A percentile compares a stretch with the other conserved stretches of the same genome.
These are phyloP conservation scores for Fonsecaea monophora DNA, from an alignment of 2,329 filamentous ascomycete genomes.

Conservation along the genomic window DNA sequence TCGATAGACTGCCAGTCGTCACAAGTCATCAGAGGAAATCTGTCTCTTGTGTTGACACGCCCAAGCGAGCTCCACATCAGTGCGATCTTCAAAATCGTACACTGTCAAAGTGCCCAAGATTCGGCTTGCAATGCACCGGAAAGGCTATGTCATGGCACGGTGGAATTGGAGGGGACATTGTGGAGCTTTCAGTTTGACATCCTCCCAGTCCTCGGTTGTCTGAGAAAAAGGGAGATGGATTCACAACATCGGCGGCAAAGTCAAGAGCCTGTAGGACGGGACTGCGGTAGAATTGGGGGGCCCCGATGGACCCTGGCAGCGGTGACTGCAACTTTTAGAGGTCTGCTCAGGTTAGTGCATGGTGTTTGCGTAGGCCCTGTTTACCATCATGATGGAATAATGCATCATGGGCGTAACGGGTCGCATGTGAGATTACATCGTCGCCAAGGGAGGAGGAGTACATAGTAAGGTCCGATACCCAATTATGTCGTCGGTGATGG, in stretches of 20 bases:
- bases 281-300: not conserved
- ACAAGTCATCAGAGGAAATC: not conserved
- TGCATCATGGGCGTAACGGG: constrained; percentile 2
- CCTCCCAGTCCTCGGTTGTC: not conserved
- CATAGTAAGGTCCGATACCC: not conserved
- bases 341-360: not conserved
- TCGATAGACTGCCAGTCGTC: not conserved
- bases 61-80: not conserved
- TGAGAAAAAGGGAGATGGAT: not conserved
- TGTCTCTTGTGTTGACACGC: not conserved
- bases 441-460: constrained; percentile 12
- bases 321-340: not conserved
- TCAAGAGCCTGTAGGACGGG: not conserved
- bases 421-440: constrained; percentile 21
- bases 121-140: constrained; percentile 1
- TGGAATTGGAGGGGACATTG: not conserved
- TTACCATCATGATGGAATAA: constrained; percentile 15
- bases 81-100: not conserved
- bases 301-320: not conserved
- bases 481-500: constrained; percentile 1
- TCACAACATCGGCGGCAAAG: not conserved
- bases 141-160: not conserved
- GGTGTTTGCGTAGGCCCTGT: not conserved
- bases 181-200: not conserved
- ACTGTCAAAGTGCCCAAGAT: not conserved